Evolutionary conservation across 768 basidiomycete species (phyloP).

Genomic region (Pleurotus platypus): DNA sequence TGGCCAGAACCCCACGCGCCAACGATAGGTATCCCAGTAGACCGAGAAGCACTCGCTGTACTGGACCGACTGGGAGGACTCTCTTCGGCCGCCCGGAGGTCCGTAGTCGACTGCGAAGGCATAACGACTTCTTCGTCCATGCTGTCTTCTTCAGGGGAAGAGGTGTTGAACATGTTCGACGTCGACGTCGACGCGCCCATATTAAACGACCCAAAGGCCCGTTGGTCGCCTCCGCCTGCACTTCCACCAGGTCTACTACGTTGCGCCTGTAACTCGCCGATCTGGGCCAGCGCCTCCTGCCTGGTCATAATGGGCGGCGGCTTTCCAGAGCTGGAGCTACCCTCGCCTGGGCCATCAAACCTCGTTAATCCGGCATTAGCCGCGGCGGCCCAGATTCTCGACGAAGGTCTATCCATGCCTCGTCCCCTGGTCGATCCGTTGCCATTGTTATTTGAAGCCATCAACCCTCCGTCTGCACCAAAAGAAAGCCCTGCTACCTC

Average conservation of each 20-base stretch:
- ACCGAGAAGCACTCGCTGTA: background rate
- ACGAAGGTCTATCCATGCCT: slow-evolving; percentile 9
- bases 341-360: slow-evolving; percentile 7
- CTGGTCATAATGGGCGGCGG: slow-evolving; percentile 15
- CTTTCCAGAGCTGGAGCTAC: slow-evolving; percentile 16
- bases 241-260: slow-evolving; percentile 25
- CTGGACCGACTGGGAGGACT: background rate
- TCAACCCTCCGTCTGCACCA: slow-evolving; percentile 11
- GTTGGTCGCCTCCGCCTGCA: slow-evolving; percentile 2
- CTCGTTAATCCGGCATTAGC: slow-evolving; percentile 11
- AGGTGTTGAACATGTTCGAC: background rate
- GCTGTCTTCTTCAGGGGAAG: background rate
- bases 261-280: slow-evolving; percentile 43
- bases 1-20: background rate
- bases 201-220: slow-evolving; percentile 16
- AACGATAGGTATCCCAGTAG: background rate
- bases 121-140: slow-evolving; percentile 21
- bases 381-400: slow-evolving; percentile 17
- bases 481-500: slow-evolving; percentile 25
- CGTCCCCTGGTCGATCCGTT: background rate
- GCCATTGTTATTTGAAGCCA: slow-evolving; percentile 7
- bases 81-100: background rate
- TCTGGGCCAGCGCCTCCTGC: slow-evolving; percentile 48
- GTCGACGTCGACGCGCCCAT: slow-evolving; percentile 4
- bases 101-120: slow-evolving; percentile 12